Percentiles rank a stretch among this genome's conserved stretches.
phyloP scores from a whole-genome alignment of 2,329 filamentous ascomycete genomes.

The Gaeumannomyces sp. region DNA sequence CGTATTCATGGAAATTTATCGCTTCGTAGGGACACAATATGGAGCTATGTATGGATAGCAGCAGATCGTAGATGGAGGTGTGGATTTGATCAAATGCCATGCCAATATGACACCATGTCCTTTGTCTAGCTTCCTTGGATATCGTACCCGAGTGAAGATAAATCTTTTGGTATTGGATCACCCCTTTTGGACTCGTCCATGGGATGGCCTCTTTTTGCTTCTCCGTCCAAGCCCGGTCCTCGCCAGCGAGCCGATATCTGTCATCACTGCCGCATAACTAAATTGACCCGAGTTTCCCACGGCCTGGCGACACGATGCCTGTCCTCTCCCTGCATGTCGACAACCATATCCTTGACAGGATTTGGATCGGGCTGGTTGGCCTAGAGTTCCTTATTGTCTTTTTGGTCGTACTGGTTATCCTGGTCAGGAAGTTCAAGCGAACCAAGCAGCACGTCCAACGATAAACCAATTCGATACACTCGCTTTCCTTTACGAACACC shows the following conservation, averaged over 20 bases:
- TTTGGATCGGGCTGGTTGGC: not conserved
- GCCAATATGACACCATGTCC: too few relatives aligned
- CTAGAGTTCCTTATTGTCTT: slow-evolving; percentile 1
- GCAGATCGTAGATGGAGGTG: too few relatives aligned
- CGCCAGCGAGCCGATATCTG: too few relatives aligned
- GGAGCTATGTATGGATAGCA: too few relatives aligned
- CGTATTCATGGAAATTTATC: too few relatives aligned
- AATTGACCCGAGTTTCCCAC: not conserved
- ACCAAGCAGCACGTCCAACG: not conserved
- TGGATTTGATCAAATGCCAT: too few relatives aligned
- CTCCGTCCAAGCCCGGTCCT: not conserved
- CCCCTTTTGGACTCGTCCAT: too few relatives aligned
- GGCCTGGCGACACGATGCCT: not conserved
- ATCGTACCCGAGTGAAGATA: too few relatives aligned
- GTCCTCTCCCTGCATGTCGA: not conserved
- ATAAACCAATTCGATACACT: not conserved
- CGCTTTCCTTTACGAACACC: not conserved
- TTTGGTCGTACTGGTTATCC: not conserved
- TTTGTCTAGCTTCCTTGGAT: too few relatives aligned
- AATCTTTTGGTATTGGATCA: too few relatives aligned
- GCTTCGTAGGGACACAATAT: too few relatives aligned
- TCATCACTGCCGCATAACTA: not conserved
- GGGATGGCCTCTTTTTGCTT: not conserved
- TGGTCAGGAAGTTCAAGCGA: not conserved
- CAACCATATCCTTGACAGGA: not conserved